Conservation (phyloP, 1,284 basidiomycete species). For the Leccinum huronense region DNA sequence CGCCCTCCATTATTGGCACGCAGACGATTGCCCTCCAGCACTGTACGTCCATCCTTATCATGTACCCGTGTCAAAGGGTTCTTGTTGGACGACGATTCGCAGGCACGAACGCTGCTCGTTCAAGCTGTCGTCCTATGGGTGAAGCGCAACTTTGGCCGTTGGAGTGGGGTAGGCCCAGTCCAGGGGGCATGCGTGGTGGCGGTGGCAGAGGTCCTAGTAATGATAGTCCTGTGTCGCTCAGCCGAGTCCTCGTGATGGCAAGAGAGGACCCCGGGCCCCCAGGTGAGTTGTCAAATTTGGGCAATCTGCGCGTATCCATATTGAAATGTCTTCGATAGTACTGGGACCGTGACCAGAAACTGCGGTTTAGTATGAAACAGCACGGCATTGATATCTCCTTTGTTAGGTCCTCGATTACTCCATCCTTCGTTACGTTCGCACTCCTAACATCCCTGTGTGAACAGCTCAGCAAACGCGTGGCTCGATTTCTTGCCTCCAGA, state of each 20-base stretch:
- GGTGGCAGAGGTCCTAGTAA: too few relatives aligned
- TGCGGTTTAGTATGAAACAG: slow-evolving; percentile 61
- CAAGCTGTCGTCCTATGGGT: slow-evolving; percentile 92
- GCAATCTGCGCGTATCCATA: background rate
- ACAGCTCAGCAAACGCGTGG: slow-evolving; percentile 83
- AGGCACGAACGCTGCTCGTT: slow-evolving; percentile 78
- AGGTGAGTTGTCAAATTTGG: slow-evolving; percentile 39
- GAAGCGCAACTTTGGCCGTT: slow-evolving; percentile 92
- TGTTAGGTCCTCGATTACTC: slow-evolving; percentile 43
- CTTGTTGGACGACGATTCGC: slow-evolving; percentile 75
- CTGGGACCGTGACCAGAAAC: slow-evolving; percentile 74
- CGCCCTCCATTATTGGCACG: slow-evolving; percentile 88
- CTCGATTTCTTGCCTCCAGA: slow-evolving; percentile 74
- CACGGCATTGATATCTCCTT: slow-evolving; percentile 62
- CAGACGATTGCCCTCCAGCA: slow-evolving; percentile 94
- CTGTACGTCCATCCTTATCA: slow-evolving; percentile 90
- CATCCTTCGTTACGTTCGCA: slow-evolving; percentile 6
- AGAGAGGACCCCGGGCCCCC: slow-evolving; percentile 39
- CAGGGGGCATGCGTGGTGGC: too few relatives aligned
- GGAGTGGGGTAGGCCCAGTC: too few relatives aligned
- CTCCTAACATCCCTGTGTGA: slow-evolving; percentile 14
- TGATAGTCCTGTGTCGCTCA: too few relatives aligned
- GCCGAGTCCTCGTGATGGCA: too few relatives aligned
- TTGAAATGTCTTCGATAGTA: slow-evolving; percentile 47
- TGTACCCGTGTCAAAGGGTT: slow-evolving; percentile 86